These are phyloP conservation scores for Leccinum ponderosum DNA, from an alignment of 1,284 basidiomycete species.

Conservation along the genomic window DNA sequence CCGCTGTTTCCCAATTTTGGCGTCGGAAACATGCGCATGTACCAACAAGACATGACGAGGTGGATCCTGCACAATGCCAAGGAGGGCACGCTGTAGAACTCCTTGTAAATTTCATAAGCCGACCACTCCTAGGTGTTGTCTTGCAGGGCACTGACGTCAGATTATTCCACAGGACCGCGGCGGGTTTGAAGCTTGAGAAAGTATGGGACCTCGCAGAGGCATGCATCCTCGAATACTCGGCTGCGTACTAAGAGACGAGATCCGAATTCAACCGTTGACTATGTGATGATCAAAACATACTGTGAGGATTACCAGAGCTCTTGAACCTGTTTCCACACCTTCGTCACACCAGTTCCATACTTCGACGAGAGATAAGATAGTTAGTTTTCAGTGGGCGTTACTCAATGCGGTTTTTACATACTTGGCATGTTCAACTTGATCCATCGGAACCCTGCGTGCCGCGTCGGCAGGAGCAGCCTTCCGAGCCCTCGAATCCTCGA, in stretches of 20 bases:
- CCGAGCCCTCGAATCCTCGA: constrained; percentile 12
- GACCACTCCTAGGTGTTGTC: not conserved
- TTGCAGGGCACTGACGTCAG: constrained; percentile 3
- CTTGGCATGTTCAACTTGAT: constrained; percentile 63
- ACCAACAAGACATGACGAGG: constrained; percentile 36
- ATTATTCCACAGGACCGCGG: constrained; percentile 9
- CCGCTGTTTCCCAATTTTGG: constrained; percentile 39
- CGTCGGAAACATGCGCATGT: constrained; percentile 30
- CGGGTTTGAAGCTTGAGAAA: constrained; percentile 32
- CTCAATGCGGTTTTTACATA: constrained; percentile 38
- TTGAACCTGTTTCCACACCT: constrained; percentile 53
- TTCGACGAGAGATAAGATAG: constrained; percentile 23
- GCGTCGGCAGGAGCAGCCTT: constrained; percentile 10
- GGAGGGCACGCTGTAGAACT: constrained; percentile 34
- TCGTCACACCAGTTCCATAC: constrained; percentile 64
- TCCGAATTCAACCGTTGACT: not conserved
- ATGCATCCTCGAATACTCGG: constrained; percentile 29
- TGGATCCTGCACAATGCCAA: constrained; percentile 31
- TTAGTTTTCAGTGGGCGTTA: not conserved
- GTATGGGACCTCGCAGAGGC: constrained; percentile 35
- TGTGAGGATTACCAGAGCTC: constrained; percentile 22
- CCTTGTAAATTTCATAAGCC: constrained; percentile 31
- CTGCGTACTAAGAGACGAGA: constrained; percentile 16
- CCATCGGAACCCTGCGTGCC: constrained; percentile 52
- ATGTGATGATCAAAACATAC: constrained; percentile 1